Evolutionary conservation across 208 protist species (phyloP).

Genomic region (Acanthamoeba castellanii): DNA sequence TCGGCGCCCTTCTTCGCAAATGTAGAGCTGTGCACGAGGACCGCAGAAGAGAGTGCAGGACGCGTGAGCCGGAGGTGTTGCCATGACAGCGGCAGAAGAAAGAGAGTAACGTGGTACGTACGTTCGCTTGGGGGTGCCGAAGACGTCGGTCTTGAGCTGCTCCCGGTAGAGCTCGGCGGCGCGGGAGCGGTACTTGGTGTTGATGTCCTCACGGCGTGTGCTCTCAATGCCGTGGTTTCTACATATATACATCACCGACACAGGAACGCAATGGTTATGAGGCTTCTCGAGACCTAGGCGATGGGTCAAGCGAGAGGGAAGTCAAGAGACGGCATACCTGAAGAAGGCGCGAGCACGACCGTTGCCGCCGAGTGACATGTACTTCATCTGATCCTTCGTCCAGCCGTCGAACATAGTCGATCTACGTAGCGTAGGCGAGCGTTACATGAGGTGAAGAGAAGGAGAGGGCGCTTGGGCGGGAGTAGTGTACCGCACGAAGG

Average conservation of each 20-base stretch:
- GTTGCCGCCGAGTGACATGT: slow-evolving; percentile 47
- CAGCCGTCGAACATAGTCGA: slow-evolving; percentile 62
- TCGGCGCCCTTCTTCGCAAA: slow-evolving; percentile 28
- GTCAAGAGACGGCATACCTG: background rate
- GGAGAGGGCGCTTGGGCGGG: background rate
- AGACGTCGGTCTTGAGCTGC: slow-evolving; percentile 59
- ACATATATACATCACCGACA: background rate
- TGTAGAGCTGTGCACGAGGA: background rate
- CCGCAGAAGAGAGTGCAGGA: background rate
- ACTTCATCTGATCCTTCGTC: slow-evolving; percentile 48
- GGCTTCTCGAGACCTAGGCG: background rate
- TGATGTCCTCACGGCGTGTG: slow-evolving; percentile 31
- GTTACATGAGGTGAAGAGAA: background rate
- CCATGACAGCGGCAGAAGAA: background rate
- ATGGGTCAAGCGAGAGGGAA: background rate
- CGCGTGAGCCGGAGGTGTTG: background rate
- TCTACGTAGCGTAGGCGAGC: background rate
- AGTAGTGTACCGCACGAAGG: slow-evolving; percentile 94
- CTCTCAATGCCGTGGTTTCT: slow-evolving; percentile 71
- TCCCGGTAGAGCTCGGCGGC: slow-evolving; percentile 73
- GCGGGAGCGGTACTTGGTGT: slow-evolving; percentile 66
- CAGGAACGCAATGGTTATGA: background rate
- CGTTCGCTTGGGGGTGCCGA: slow-evolving; percentile 70
- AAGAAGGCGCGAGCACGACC: slow-evolving; percentile 68
- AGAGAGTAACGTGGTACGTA: background rate